These are phyloP conservation scores for Melanomma pulvis-pyrius DNA, from an alignment of 495 filamentous ascomycete species.

Conservation along the genomic window DNA sequence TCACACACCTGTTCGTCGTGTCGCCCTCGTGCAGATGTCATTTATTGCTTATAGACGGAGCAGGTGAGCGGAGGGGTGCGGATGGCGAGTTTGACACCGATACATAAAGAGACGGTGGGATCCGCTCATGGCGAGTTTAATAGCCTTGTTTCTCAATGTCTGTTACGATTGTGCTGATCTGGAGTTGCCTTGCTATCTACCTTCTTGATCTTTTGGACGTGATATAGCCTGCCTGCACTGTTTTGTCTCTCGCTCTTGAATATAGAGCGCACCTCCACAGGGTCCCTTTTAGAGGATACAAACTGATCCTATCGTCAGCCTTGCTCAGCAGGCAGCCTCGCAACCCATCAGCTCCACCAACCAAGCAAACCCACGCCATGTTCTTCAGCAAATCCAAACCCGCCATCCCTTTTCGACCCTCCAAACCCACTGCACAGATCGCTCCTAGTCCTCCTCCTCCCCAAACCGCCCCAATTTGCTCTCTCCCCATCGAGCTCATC, in stretches of 20 bases:
- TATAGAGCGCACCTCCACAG: too few relatives aligned
- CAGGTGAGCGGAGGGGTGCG: too few relatives aligned
- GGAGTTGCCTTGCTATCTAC: slow-evolving; percentile 11
- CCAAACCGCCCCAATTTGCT: slow-evolving; percentile 14
- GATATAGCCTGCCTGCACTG: background rate
- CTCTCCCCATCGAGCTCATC: slow-evolving; percentile 27
- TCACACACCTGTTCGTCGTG: background rate
- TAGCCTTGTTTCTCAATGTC: background rate
- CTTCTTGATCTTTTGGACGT: slow-evolving; percentile 12
- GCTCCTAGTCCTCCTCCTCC: background rate
- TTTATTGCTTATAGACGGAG: too few relatives aligned
- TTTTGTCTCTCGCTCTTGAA: too few relatives aligned
- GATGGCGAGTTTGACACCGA: background rate
- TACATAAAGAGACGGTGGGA: background rate
- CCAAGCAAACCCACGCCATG: background rate
- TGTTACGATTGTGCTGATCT: slow-evolving; percentile 1
- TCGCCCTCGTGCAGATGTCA: background rate
- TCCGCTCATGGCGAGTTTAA: background rate
- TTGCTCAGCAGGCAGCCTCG: background rate
- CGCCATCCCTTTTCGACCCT: background rate
- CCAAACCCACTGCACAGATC: background rate
- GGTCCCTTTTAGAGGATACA: too few relatives aligned
- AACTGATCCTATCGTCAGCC: background rate
- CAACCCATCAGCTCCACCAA: background rate
- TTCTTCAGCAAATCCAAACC: background rate